These are phyloP conservation scores for Peribolospora kevripleyi DNA, from an alignment of 768 basidiomycete genomes.

Conservation along the genomic window DNA sequence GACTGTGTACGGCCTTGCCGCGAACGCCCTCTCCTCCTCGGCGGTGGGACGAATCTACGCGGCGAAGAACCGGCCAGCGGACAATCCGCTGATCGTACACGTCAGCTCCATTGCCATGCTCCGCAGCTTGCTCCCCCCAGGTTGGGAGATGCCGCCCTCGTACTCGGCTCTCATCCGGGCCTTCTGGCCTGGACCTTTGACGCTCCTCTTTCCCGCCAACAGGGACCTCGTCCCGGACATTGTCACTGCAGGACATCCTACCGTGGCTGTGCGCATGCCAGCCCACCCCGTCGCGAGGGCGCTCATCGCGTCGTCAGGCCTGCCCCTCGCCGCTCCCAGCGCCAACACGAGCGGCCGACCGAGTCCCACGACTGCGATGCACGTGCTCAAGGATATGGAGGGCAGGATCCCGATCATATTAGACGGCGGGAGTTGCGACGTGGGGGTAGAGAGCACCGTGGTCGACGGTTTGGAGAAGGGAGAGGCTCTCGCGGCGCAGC, in stretches of 20 bases:
- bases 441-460: slow-evolving; percentile 90
- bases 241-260: slow-evolving; percentile 47
- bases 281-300: slow-evolving; percentile 79
- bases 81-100: slow-evolving; percentile 95
- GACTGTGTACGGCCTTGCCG: slow-evolving; percentile 95
- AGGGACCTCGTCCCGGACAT: slow-evolving; percentile 35
- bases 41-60: slow-evolving; percentile 55
- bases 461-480: slow-evolving; percentile 42
- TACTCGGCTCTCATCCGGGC: slow-evolving; percentile 51
- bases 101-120: slow-evolving; percentile 73
- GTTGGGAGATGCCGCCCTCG: slow-evolving; percentile 31
- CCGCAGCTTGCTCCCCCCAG: slow-evolving; percentile 38
- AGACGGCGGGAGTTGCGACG: slow-evolving; percentile 72
- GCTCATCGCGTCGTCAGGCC: slow-evolving; percentile 45
- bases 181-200: slow-evolving; percentile 91
- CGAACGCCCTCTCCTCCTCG: slow-evolving; percentile 35
- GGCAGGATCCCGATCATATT: slow-evolving; percentile 45
- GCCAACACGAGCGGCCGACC: slow-evolving; percentile 88
- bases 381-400: slow-evolving; percentile 53
- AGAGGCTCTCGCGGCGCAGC: neutral
- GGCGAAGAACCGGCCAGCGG: slow-evolving; percentile 73
- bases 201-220: slow-evolving; percentile 52
- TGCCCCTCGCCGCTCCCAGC: slow-evolving; percentile 77
- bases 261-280: slow-evolving; percentile 81
- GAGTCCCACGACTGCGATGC: slow-evolving; percentile 68